Base-by-base conservation (phyloP, 23 red algal genomes). In the Gracilaria gracilis region DNA sequence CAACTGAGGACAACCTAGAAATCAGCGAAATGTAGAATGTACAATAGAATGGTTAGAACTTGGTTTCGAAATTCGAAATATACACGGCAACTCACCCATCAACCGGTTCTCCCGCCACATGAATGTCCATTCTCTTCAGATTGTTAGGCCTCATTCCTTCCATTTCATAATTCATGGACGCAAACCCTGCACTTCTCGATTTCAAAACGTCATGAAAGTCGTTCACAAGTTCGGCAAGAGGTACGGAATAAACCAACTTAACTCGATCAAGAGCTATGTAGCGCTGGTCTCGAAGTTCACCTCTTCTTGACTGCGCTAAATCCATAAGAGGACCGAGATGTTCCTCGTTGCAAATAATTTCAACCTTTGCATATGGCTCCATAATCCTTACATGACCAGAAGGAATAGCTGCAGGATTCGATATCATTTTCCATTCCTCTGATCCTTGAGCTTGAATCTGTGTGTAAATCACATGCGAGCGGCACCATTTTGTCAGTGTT, bases 271-370 rank as follows among this genome's bases (percentile, higher is more conserved):
- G 49, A 20, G 67, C 76, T 16, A 96, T 65, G 59, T 93, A 98
- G 48, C 83, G 75, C 82, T 96, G 95, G 53, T 99, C 97, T 59
- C 80, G 24, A 27, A 99, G 75, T 48, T 96, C 93, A 53, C 97
- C 97, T 42, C 97, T 79, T 74, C 97, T 86, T 34, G 53, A 57
- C 61, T 92, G 85, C 16, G 97, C 88, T 35, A 99, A 81, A 28
- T 99, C 94, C 90, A 99, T 99, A 24, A 99, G 50, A 23, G 93
- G 20, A 38, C 97, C 97, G 17, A 99, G 91, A 81, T 95, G 85
- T 53, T 99, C 90, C 19, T 90, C 58, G 19, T 87, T 88, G 33
- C 90, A 93, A 13, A 99, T 88, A 37, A 99, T 92, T 36, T 99
- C 97, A 47, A 96, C 86, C 39, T 84, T 79, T 28, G 92, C 90